These are phyloP conservation scores for Fusarium brachygibbosum DNA, from an alignment of 2,329 filamentous ascomycete genomes.

Conservation along the genomic window DNA sequence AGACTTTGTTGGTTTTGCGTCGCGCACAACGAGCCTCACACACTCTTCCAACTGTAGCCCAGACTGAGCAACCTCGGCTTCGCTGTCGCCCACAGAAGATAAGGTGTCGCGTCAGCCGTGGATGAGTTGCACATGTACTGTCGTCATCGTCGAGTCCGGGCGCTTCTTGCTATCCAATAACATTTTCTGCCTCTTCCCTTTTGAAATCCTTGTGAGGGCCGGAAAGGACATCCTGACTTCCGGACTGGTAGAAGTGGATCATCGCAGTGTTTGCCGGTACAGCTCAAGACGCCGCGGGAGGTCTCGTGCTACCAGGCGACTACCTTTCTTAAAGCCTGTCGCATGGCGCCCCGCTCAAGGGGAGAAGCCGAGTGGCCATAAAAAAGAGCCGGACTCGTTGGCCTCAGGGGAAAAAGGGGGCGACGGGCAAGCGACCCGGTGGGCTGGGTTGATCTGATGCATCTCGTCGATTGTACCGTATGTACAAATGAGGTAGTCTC, in stretches of 20 bases:
- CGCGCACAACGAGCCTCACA: neutral
- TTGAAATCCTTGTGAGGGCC: constrained; percentile 37
- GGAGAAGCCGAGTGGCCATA: constrained; percentile 49
- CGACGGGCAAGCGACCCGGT: constrained; percentile 49
- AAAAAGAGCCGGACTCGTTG: constrained; percentile 34
- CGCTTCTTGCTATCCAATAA: constrained; percentile 43
- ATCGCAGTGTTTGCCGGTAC: constrained; percentile 42
- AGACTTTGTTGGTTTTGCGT: constrained; percentile 22
- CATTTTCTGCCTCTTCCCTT: constrained; percentile 19
- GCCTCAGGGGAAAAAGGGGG: constrained; percentile 50
- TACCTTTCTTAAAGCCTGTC: constrained; percentile 44
- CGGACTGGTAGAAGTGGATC: constrained; percentile 42
- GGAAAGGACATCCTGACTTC: constrained; percentile 47
- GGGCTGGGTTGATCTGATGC: constrained; percentile 52
- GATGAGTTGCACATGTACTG: constrained; percentile 41
- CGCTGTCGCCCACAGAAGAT: constrained; percentile 23
- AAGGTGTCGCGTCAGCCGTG: constrained; percentile 46
- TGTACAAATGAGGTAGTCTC: constrained; percentile 40
- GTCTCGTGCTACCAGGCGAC: constrained; percentile 44
- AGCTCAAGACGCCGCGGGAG: constrained; percentile 30
- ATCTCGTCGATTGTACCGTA: constrained; percentile 41
- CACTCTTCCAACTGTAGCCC: constrained; percentile 13
- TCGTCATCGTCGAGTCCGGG: constrained; percentile 46
- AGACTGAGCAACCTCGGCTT: constrained; percentile 32
- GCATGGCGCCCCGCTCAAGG: constrained; percentile 50